Evolutionary conservation across 2,329 filamentous ascomycete species (phyloP).

Genomic region (Lachnellula hyalina): DNA sequence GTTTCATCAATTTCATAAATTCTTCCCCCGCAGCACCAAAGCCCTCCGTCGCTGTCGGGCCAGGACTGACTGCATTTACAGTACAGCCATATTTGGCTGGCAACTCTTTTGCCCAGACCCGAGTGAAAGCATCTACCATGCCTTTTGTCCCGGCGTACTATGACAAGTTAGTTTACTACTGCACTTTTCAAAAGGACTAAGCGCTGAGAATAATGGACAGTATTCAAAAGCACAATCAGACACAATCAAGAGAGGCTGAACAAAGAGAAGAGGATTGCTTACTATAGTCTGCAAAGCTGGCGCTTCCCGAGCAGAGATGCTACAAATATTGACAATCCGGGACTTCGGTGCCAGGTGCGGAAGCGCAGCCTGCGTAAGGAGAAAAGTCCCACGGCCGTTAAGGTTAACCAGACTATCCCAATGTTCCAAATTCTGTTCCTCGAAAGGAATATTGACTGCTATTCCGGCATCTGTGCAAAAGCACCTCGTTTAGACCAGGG

Average conservation of each 20-base stretch:
- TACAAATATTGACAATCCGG: constrained; percentile 41
- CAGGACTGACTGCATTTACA: constrained; percentile 41
- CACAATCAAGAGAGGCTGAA: not conserved
- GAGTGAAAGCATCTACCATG: constrained; percentile 44
- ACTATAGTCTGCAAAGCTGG: constrained; percentile 34
- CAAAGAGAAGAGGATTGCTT: not conserved
- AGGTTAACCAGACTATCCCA: constrained; percentile 39
- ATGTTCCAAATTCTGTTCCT: constrained; percentile 35
- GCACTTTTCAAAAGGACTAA: not conserved
- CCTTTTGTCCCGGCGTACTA: constrained; percentile 44
- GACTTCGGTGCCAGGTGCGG: constrained; percentile 34
- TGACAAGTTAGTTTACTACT: not conserved
- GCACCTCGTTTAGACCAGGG: not conserved
- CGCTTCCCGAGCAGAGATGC: constrained; percentile 32
- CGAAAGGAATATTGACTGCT: constrained; percentile 35
- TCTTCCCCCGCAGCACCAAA: constrained; percentile 34
- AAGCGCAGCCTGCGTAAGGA: constrained; percentile 36
- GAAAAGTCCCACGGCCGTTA: constrained; percentile 38
- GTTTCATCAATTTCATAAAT: constrained; percentile 38
- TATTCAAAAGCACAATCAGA: not conserved
- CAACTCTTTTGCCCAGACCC: constrained; percentile 38
- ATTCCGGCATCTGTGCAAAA: constrained; percentile 31
- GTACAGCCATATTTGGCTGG: constrained; percentile 41
- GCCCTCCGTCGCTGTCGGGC: constrained; percentile 37
- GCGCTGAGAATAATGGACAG: not conserved